Conservation (phyloP, 305 asterid genomes). For the Rubia peregrina region DNA sequence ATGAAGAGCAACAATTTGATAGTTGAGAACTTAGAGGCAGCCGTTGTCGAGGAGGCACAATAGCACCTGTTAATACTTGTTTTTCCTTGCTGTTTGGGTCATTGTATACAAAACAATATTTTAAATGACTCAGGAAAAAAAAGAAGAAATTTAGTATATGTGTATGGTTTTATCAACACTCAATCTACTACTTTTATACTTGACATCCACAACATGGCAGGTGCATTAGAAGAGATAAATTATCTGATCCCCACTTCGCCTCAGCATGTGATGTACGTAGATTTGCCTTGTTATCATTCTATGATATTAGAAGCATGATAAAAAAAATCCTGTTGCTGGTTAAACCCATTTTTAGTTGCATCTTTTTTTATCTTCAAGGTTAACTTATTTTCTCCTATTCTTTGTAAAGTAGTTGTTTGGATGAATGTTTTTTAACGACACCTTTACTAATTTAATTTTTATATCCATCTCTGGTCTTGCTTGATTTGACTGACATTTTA, state of each 20-base stretch:
- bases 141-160: too few relatives aligned
- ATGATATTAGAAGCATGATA: neutral
- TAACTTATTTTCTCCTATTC: neutral
- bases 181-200: too few relatives aligned
- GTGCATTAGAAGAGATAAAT: too few relatives aligned
- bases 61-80: too few relatives aligned
- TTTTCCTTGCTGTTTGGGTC: too few relatives aligned
- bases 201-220: too few relatives aligned
- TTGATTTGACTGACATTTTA: slow-evolving; percentile 9
- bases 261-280: neutral
- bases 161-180: too few relatives aligned
- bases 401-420: neutral
- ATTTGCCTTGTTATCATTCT: neutral
- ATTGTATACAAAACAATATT: too few relatives aligned
- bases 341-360: neutral
- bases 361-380: neutral
- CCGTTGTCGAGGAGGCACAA: too few relatives aligned
- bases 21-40: too few relatives aligned
- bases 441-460: neutral
- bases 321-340: neutral
- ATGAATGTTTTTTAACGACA: neutral
- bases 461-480: neutral
- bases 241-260: neutral
- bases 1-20: neutral
- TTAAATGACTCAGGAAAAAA: too few relatives aligned